Percentiles rank a stretch among this genome's conserved stretches.
Conservation (phyloP, 1,284 basidiomycete species). For the Mycosarcoma mackinlayi region DNA sequence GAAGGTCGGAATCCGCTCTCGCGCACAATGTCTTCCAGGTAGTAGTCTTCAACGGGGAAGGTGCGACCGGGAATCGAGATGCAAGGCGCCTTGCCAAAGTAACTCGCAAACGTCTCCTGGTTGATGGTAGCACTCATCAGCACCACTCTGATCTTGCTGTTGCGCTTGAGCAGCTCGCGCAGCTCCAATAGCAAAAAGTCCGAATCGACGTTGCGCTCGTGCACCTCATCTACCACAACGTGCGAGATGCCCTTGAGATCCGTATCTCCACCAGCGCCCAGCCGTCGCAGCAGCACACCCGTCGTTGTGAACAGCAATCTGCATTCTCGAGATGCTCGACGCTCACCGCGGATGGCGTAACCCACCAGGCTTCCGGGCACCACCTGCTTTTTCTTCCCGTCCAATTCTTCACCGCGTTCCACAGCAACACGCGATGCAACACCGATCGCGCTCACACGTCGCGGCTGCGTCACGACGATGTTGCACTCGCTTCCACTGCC, state of each 20-base stretch:
- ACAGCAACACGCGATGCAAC: conserved; percentile 87
- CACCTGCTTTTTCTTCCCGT: conserved; percentile 56
- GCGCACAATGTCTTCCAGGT: conserved; percentile 62
- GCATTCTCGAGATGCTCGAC: conserved; percentile 72
- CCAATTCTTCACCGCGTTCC: conserved; percentile 81
- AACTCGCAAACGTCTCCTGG: conserved; percentile 48
- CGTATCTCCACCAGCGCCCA: conserved; percentile 77
- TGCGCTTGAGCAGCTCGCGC: conserved; percentile 79
- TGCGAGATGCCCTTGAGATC: conserved; percentile 80
- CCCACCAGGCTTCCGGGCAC: conserved; percentile 73
- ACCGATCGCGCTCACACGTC: conserved; percentile 87
- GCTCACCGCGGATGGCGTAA: conserved; percentile 91
- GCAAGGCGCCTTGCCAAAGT: conserved; percentile 76
- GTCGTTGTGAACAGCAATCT: conserved; percentile 91
- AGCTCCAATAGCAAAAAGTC: conserved; percentile 89
- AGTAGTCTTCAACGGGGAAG: conserved; percentile 64
- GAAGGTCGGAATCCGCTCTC: conserved; percentile 65
- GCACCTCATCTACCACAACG: conserved; percentile 91
- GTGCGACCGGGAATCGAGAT: conserved; percentile 81
- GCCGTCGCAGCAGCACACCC: conserved; percentile 84
- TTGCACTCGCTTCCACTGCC: conserved; percentile 77
- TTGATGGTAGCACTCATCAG: conserved; percentile 68
- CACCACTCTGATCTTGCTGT: conserved; percentile 81
- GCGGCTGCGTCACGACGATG: conserved; percentile 89
- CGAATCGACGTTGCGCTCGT: conserved; percentile 88